A percentile compares a stretch with the other conserved stretches of the same genome.
These are phyloP conservation scores for Fomitopsis schrenkii DNA, from an alignment of 1,284 basidiomycete species.

Conservation along the genomic window DNA sequence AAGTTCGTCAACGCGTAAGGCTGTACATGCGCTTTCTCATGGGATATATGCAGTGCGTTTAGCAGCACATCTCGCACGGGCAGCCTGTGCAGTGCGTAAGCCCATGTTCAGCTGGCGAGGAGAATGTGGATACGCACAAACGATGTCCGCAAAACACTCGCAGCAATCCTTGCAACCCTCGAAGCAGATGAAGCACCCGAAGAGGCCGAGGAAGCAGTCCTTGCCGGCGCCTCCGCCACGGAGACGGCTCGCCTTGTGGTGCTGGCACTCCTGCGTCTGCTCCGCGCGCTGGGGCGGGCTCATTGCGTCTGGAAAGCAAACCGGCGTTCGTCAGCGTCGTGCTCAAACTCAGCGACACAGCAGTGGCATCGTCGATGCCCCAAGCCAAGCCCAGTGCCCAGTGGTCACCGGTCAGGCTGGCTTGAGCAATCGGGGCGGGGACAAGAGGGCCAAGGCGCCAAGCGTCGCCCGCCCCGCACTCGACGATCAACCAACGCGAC, in stretches of 20 bases:
- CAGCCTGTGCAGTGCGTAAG: slow-evolving; percentile 26
- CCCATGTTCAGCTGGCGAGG: no score
- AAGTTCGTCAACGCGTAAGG: not conserved
- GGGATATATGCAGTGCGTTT: slow-evolving; percentile 7
- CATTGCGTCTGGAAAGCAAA: slow-evolving; percentile 31
- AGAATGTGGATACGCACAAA: slow-evolving; percentile 30
- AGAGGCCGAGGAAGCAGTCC: slow-evolving; percentile 58
- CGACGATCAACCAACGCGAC: not conserved
- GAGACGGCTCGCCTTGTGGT: slow-evolving; percentile 43
- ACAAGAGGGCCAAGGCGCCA: not conserved
- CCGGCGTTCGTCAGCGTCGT: not conserved
- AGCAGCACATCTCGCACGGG: slow-evolving; percentile 42
- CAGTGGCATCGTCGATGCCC: not conserved
- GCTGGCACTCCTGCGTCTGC: slow-evolving; percentile 33
- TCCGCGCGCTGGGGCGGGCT: slow-evolving; percentile 29
- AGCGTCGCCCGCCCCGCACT: not conserved
- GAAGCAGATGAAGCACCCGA: slow-evolving; percentile 64
- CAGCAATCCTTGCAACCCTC: slow-evolving; percentile 45
- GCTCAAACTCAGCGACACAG: not conserved
- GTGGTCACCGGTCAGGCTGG: not conserved
- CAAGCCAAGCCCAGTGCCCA: not conserved
- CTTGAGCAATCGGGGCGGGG: not conserved
- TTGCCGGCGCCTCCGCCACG: slow-evolving; percentile 60
- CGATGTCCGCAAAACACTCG: slow-evolving; percentile 39
- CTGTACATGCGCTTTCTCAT: not conserved